Evolutionary conservation across 2,329 filamentous ascomycete species (phyloP).

Genomic region (Cladosporium sp.): DNA sequence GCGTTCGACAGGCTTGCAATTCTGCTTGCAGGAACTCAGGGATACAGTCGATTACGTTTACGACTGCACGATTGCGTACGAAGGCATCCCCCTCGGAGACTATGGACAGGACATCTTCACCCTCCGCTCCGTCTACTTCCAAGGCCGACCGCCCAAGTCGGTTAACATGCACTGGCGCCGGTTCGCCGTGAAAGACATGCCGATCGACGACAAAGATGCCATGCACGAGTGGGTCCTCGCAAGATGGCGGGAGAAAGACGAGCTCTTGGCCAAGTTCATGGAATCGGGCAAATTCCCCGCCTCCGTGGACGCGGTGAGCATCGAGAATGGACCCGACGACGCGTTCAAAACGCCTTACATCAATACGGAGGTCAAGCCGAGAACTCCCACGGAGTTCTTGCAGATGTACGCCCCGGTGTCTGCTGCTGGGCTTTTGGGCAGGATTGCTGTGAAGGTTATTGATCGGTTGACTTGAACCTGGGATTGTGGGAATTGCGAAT

Average conservation of each 20-base stretch:
- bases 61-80: constrained; percentile 92
- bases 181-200: constrained; percentile 74
- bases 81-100: constrained; percentile 75
- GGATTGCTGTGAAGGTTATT: constrained; percentile 22
- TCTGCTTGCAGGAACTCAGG: constrained; percentile 71
- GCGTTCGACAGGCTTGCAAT: constrained; percentile 73
- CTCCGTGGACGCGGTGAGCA: constrained; percentile 42
- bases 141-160: constrained; percentile 83
- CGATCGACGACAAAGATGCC: constrained; percentile 62
- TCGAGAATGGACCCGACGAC: constrained; percentile 27
- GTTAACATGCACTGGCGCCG: constrained; percentile 97
- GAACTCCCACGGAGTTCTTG: constrained; percentile 37
- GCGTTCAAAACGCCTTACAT: constrained; percentile 39
- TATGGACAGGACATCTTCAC: constrained; percentile 87
- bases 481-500: constrained; percentile 25
- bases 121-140: constrained; percentile 77
- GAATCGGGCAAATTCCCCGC: constrained; percentile 75
- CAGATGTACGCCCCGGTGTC: constrained; percentile 40
- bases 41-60: constrained; percentile 76
- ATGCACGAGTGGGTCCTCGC: constrained; percentile 80
- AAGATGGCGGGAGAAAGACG: constrained; percentile 89
- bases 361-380: constrained; percentile 43
- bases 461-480: background rate
- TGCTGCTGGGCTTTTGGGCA: constrained; percentile 33
- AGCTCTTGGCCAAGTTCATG: constrained; percentile 71